Conservation (phyloP, 352 stramenopile genomes). For the Pythium chondricola region DNA sequence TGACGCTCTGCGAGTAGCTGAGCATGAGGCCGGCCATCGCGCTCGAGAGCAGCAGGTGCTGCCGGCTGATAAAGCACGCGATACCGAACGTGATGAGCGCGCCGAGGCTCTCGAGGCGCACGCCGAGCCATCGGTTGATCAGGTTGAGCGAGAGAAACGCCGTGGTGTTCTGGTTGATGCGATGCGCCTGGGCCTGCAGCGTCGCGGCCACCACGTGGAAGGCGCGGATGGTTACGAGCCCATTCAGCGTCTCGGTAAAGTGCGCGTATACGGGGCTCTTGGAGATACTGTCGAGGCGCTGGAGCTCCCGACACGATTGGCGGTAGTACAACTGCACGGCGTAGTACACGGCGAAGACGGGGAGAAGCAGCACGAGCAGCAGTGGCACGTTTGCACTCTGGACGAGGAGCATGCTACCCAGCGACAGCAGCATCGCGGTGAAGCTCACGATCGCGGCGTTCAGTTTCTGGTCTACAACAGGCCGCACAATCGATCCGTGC, state of each 20-base stretch:
- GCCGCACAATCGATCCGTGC: constrained; percentile 1
- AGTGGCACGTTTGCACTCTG: constrained; percentile 37
- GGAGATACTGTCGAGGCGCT: constrained; percentile 55
- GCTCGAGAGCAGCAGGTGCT: constrained; percentile 42
- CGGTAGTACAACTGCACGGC: constrained; percentile 61
- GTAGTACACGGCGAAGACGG: constrained; percentile 60
- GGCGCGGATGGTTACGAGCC: constrained; percentile 58
- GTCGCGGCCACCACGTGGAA: constrained; percentile 53
- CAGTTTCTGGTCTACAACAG: constrained; percentile 45
- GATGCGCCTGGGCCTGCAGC: constrained; percentile 23
- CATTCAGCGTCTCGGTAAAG: constrained; percentile 87
- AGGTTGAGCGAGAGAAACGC: constrained; percentile 90
- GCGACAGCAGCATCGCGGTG: constrained; percentile 35
- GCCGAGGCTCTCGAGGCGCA: constrained; percentile 87
- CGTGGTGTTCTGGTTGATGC: constrained; percentile 62
- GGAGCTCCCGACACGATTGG: constrained; percentile 59
- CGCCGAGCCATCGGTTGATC: constrained; percentile 94
- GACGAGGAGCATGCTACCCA: constrained; percentile 49
- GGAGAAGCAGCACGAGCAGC: constrained; percentile 47
- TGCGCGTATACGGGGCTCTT: constrained; percentile 89
- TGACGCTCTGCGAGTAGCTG: constrained; percentile 91
- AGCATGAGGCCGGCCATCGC: constrained; percentile 90
- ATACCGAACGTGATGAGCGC: constrained; percentile 88
- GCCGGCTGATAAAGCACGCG: constrained; percentile 83
- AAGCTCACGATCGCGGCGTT: constrained; percentile 39